These are phyloP conservation scores for Halenospora varia DNA, from an alignment of 495 filamentous ascomycete genomes.

Conservation along the genomic window DNA sequence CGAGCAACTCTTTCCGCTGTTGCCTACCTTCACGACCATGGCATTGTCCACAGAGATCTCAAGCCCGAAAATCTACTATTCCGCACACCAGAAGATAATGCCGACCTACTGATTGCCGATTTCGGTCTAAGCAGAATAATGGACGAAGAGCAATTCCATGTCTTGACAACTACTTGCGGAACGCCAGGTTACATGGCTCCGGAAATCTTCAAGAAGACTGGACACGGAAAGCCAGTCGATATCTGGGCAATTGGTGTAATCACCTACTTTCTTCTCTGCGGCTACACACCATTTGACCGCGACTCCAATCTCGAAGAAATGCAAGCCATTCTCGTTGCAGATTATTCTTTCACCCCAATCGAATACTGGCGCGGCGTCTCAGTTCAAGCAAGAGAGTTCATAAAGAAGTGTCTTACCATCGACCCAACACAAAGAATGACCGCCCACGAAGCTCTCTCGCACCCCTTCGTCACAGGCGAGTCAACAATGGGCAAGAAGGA, in stretches of 20 bases:
- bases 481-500: conserved; percentile 30
- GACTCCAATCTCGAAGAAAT: conserved; percentile 98
- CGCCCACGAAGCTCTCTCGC: conserved; percentile 87
- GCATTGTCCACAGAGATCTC: conserved; percentile 88
- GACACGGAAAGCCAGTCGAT: conserved; percentile 87
- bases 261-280: conserved; percentile 95
- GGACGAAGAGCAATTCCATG: conserved; percentile 99
- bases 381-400: conserved; percentile 82
- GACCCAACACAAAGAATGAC: conserved; percentile 85
- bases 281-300: conserved; percentile 97
- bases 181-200: conserved; percentile 98
- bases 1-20: conserved; percentile 95
- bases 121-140: conserved; percentile 94
- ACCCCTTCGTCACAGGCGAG: conserved; percentile 75
- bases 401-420: conserved; percentile 81
- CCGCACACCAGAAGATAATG: conserved; percentile 76
- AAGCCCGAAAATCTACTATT: conserved; percentile 78
- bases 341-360: conserved; percentile 92
- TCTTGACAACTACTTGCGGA: conserved; percentile 94
- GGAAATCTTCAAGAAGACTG: conserved; percentile 85
- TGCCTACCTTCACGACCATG: conserved; percentile 96
- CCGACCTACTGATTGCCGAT: conserved; percentile 91
- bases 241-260: conserved; percentile 96
- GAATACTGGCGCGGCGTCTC: conserved; percentile 97
- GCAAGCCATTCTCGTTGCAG: conserved; percentile 94